Base-by-base conservation (phyloP, 805 yeast species). In the Candida endomychidarum region DNA sequence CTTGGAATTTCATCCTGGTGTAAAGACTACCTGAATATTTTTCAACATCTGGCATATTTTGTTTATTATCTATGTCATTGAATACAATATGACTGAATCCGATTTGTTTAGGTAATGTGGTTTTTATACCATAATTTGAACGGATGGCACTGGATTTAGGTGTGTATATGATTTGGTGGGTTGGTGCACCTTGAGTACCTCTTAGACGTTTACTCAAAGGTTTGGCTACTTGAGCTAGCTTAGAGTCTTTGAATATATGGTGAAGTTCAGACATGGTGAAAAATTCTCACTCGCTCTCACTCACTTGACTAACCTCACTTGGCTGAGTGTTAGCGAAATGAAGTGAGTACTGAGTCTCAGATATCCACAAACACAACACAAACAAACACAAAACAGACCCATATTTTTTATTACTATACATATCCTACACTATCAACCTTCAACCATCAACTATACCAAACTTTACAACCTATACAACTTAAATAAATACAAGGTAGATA, bases 41-140 rank as follows among this genome's bases (percentile, higher is more conserved):
- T 56, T 83, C 90, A 46, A 81, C 86, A 53, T 79, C 83, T 5
- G 90, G 83, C 61, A 86, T 70, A 45, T 79, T 76, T 51, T 78
- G 80, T 46, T 72, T 64, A 48, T 81, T 80, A 55, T 86, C 95
- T 10, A 84, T 57, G 41, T 83, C 82, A 50, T 83, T 81, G 49
- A 72, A 71, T 7, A 81, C 78, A 31, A 86, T 68, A 56, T 77
- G 78, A 28, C 81, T 73, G 12, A 78, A 66, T 28, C 78, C 79
- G 33, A 77, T 58, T 50, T 77, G 80, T 26, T 68, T 66, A 3
- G 96, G 96, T 34, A 86, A 63, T 15, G 84, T 68, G 32, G 81
- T 67, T 56, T 86, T 86, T 44, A 86, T 61, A 52, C 96, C 96
- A 72, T 77, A 86, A 60, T 85, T 86, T 46, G 83, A 81, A 61